Conservation (phyloP, 768 basidiomycete genomes). For the Omphalotus guepiniiformis region DNA sequence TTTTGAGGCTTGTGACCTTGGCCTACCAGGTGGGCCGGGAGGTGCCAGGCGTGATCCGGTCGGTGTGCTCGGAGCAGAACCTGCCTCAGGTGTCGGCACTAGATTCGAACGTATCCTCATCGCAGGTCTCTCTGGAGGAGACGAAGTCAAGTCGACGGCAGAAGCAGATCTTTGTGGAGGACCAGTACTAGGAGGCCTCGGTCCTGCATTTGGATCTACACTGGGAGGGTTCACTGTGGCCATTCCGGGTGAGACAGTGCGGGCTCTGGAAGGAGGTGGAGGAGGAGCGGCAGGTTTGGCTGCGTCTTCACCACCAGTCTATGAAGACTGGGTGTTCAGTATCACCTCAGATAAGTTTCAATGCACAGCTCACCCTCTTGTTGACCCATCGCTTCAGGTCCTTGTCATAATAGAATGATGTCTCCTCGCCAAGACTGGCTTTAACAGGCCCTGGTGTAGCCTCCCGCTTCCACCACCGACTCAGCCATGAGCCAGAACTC, state of each 20-base stretch:
- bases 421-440: conserved; percentile 92
- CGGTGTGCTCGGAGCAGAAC: conserved; percentile 46
- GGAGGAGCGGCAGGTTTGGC: conserved; percentile 52
- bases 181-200: conserved; percentile 15
- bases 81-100: conserved; percentile 44
- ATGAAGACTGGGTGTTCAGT: too few relatives aligned
- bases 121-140: conserved; percentile 44
- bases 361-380: conserved; percentile 60
- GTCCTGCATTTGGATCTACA: conserved; percentile 17
- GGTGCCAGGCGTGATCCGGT: conserved; percentile 41
- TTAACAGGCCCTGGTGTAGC: conserved; percentile 66
- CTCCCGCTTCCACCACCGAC: conserved; percentile 76
- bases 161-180: conserved; percentile 56
- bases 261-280: conserved; percentile 80
- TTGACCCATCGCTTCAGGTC: conserved; percentile 97
- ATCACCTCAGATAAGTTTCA: too few relatives aligned
- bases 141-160: conserved; percentile 54
- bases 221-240: conserved; percentile 27
- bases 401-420: conserved; percentile 86
- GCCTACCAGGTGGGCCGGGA: conserved; percentile 47
- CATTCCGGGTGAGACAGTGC: conserved; percentile 78
- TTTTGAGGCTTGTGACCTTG: conserved; percentile 63
- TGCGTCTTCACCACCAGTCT: conserved; percentile 58
- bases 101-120: conserved; percentile 65
- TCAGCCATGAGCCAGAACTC: conserved; percentile 63